Percentiles rank a stretch among this genome's conserved stretches.
Conservation (phyloP, 2,329 filamentous ascomycete genomes). For the Arthrocladium fulminans region DNA sequence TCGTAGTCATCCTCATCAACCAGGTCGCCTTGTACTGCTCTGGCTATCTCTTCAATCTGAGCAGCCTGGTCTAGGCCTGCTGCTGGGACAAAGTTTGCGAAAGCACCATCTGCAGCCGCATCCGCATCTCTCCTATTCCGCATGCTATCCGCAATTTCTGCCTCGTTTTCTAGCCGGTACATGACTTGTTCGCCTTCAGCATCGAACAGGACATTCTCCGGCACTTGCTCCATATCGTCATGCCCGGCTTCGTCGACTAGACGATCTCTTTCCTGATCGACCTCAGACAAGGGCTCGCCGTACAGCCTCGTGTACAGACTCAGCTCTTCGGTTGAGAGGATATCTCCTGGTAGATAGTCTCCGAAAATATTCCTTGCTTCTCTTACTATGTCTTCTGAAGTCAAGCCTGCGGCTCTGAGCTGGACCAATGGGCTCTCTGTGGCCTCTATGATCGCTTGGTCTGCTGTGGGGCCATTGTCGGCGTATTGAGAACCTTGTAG, state of each 20-base stretch:
- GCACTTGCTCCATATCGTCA: constrained; percentile 26
- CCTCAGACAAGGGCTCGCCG: constrained; percentile 51
- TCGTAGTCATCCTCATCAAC: constrained; percentile 36
- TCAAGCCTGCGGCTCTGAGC: constrained; percentile 20
- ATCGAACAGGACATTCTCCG: constrained; percentile 29
- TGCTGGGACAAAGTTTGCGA: constrained; percentile 22
- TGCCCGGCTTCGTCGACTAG: constrained; percentile 23
- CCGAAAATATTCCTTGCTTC: constrained; percentile 67
- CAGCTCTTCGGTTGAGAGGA: constrained; percentile 62
- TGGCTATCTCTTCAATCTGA: constrained; percentile 26
- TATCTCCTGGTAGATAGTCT: constrained; percentile 62
- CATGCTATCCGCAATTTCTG: constrained; percentile 17
- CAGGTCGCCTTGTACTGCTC: constrained; percentile 32
- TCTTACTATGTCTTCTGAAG: constrained; percentile 57
- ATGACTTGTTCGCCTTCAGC: constrained; percentile 31
- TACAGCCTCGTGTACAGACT: constrained; percentile 71
- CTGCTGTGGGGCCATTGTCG: not conserved
- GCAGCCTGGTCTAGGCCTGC: constrained; percentile 13
- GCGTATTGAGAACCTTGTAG: constrained; percentile 2
- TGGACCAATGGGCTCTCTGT: constrained; percentile 9
- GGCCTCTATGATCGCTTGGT: constrained; percentile 3
- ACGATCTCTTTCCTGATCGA: constrained; percentile 22
- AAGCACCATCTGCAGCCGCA: constrained; percentile 23
- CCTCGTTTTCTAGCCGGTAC: constrained; percentile 29
- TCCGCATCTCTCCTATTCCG: constrained; percentile 26